These are phyloP conservation scores for Hyaloscypha finlandica DNA, from an alignment of 495 filamentous ascomycete species.

Conservation along the genomic window DNA sequence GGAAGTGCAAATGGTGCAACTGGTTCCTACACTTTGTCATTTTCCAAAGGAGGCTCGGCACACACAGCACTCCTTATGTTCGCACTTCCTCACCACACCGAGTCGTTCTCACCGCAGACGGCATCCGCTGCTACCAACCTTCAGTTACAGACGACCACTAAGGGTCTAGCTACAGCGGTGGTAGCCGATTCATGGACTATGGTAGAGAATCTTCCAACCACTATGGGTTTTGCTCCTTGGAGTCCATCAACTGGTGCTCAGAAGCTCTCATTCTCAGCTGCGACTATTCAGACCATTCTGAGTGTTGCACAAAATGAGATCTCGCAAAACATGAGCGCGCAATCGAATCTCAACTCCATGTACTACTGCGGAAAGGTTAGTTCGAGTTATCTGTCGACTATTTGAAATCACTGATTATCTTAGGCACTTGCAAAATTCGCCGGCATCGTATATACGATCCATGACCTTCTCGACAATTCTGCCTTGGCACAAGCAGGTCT, in stretches of 20 bases:
- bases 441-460: constrained; percentile 64
- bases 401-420: background rate
- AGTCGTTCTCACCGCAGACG: constrained; percentile 68
- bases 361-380: constrained; percentile 90
- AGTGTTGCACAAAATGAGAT: constrained; percentile 66
- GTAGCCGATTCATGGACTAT: constrained; percentile 78
- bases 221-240: constrained; percentile 79
- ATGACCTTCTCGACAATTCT: constrained; percentile 63
- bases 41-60: constrained; percentile 64
- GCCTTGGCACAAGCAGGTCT: constrained; percentile 63
- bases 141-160: constrained; percentile 79
- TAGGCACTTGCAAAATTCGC: constrained; percentile 87
- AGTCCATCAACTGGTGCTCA: constrained; percentile 52
- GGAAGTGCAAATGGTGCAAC: constrained; percentile 58
- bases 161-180: constrained; percentile 76
- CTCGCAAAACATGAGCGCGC: constrained; percentile 65
- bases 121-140: constrained; percentile 54
- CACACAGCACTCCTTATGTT: constrained; percentile 73
- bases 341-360: constrained; percentile 84
- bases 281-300: constrained; percentile 55
- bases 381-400: background rate
- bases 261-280: constrained; percentile 49
- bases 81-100: constrained; percentile 82
- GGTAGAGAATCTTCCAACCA: constrained; percentile 72
- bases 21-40: constrained; percentile 74